Conservation (phyloP, 148 eudicot genomes). For the Amaranthus palmeri region DNA sequence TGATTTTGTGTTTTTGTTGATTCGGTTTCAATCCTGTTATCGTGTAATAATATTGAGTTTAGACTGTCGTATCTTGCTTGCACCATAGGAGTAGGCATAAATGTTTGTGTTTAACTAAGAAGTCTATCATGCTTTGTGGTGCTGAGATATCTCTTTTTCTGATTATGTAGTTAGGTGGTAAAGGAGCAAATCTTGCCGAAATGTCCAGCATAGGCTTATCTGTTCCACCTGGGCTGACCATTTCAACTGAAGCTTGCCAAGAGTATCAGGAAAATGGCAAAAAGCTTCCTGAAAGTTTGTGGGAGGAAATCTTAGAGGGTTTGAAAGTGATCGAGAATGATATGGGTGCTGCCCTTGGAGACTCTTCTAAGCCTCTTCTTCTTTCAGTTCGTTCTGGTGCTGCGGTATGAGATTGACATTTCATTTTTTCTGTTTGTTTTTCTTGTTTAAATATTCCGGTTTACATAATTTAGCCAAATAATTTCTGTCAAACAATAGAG, state of each 20-base stretch:
- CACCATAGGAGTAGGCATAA: background rate
- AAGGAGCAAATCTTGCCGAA: constrained; percentile 98
- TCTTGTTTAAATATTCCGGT: background rate
- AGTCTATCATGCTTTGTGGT: background rate
- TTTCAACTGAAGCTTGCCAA: constrained; percentile 98
- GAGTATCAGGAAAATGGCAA: constrained; percentile 77
- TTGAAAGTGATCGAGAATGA: constrained; percentile 55
- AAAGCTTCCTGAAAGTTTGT: constrained; percentile 56
- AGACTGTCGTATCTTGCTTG: too few species aligned
- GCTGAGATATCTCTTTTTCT: background rate
- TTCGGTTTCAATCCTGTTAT: too few species aligned
- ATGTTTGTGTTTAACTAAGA: background rate
- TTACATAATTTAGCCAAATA: background rate
- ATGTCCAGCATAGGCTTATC: constrained; percentile 99
- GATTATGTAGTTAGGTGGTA: constrained; percentile 78
- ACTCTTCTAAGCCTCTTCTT: constrained; percentile 87
- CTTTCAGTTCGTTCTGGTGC: constrained; percentile 99
- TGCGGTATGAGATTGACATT: constrained; percentile 45
- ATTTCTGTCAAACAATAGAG: background rate
- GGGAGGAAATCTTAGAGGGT: constrained; percentile 82
- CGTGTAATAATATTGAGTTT: too few species aligned
- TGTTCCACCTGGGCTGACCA: constrained; percentile 93
- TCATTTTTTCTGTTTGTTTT: background rate
- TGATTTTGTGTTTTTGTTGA: too few species aligned
- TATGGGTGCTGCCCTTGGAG: constrained; percentile 87